Conservation (phyloP, 2,329 filamentous ascomycete genomes). For the Cladosporium sp. region DNA sequence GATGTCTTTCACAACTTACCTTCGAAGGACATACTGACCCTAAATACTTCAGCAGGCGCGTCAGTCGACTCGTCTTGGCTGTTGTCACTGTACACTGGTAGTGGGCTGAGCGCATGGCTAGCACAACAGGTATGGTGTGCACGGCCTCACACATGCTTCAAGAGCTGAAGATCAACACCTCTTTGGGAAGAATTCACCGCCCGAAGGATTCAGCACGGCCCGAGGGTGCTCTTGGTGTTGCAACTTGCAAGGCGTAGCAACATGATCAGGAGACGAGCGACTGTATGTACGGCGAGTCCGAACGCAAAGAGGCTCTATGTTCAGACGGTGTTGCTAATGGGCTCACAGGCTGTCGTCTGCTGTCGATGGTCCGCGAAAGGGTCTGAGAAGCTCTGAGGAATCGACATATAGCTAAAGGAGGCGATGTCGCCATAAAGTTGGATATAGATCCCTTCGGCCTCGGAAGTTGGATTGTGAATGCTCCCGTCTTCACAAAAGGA, state of each 20-base stretch:
- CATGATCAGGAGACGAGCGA: background rate
- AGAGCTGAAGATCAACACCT: slow-evolving; percentile 3
- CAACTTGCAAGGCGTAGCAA: background rate
- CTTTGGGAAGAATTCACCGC: background rate
- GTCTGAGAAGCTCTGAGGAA: too few species aligned
- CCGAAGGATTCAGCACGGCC: slow-evolving; percentile 9
- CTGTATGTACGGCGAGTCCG: background rate
- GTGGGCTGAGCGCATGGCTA: slow-evolving; percentile 7
- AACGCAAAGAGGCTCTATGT: background rate
- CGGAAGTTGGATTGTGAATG: background rate
- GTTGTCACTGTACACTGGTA: slow-evolving; percentile 4
- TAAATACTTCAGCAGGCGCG: background rate
- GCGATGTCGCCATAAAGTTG: background rate
- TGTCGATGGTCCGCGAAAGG: too few species aligned
- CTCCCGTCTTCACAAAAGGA: background rate
- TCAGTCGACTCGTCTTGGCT: background rate
- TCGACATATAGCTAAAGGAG: background rate
- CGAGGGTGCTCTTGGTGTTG: background rate
- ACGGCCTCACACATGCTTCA: background rate
- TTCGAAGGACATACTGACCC: background rate
- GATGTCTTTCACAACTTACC: background rate
- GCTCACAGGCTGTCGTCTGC: background rate
- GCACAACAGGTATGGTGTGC: background rate
- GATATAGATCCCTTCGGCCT: background rate
- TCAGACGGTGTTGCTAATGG: background rate